These are phyloP conservation scores for Leucosporidium yakuticum DNA, from an alignment of 768 basidiomycete species.

Conservation along the genomic window DNA sequence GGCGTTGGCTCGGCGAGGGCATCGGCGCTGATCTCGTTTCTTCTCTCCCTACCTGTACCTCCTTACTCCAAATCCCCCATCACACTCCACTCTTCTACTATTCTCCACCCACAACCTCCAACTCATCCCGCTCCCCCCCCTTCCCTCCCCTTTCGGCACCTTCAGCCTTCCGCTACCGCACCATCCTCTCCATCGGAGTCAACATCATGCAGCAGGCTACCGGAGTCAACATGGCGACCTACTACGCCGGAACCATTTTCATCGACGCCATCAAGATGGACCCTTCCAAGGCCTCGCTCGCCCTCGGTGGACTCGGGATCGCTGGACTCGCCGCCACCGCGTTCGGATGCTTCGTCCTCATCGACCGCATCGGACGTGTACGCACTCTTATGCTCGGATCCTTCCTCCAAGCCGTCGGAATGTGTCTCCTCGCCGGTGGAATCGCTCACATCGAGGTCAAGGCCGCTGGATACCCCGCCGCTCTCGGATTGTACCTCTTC, in stretches of 20 bases:
- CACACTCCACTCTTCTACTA: too few relatives aligned
- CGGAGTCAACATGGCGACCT: constrained; percentile 37
- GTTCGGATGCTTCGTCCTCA: constrained; percentile 34
- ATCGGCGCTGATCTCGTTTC: too few relatives aligned
- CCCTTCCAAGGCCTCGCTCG: constrained; percentile 21
- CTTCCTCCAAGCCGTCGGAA: constrained; percentile 15
- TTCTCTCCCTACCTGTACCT: too few relatives aligned
- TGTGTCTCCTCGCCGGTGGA: constrained; percentile 27
- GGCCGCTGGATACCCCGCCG: constrained; percentile 29
- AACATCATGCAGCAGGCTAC: constrained; percentile 33
- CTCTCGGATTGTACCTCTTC: constrained; percentile 31
- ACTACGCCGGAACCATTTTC: constrained; percentile 25
- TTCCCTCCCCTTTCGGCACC: too few relatives aligned
- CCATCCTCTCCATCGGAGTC: constrained; percentile 29
- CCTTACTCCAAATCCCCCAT: too few relatives aligned
- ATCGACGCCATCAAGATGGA: constrained; percentile 20
- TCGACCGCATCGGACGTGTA: constrained; percentile 26
- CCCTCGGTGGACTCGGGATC: constrained; percentile 31
- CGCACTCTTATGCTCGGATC: constrained; percentile 29
- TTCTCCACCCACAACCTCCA: too few relatives aligned
- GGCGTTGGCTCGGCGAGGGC: too few relatives aligned
- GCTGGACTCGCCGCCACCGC: constrained; percentile 19
- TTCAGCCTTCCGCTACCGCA: constrained; percentile 38
- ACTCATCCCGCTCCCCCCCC: too few relatives aligned
- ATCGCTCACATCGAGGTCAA: constrained; percentile 14